Evolutionary conservation across 345 rosid species (phyloP), one percentile per base, ranked within the genome.

Genomic region (Moricandia moricandioides): DNA sequence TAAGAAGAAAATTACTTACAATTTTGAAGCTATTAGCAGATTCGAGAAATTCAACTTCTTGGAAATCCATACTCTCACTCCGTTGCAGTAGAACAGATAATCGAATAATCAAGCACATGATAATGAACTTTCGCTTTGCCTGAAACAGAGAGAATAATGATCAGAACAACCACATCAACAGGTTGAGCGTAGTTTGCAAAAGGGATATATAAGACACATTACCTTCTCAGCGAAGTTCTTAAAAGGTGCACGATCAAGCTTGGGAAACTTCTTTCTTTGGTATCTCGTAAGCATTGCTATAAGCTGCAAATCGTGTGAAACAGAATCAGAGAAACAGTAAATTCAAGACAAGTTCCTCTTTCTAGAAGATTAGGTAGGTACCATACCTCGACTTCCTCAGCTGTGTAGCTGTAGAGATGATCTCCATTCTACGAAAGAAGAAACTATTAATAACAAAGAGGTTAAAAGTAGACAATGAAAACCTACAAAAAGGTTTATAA

Each of bases 261-360:
- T 81, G 6, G 89, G 96, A 70, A 85, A 83, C 71, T 88, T 90
- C 78, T 88, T 90, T 75, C 92, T 77, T 61, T 90, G 93, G 82
- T 86, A 81, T 83, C 83, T 85, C 52, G 83, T 73, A 39, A 90
- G 93, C 55, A 87, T 52, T 12, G 91, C 91, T 67, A 90, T 84
- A 73, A 88, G 60, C 96, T 90, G 81, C 31, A 81, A 71, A 33
- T 43, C 21, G 31, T 21, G 12, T 75, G 51, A 71, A 21, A 4
- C 13, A 6, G 24, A 7, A 71, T 81, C 64, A 83, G 77, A 72
- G 64, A 14, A 63, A 29, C 26, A 55, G 57, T 18, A 16, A 21
- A 56, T 31, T 56, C 29, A 47, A 68, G 57, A 61, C 45, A 45
- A 39, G 60, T 17, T 61, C 64, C 40, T 52, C 26, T 21, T 39